phyloP scores from a whole-genome alignment of 805 yeast species.

The Nakazawaea ambrosiae region DNA sequence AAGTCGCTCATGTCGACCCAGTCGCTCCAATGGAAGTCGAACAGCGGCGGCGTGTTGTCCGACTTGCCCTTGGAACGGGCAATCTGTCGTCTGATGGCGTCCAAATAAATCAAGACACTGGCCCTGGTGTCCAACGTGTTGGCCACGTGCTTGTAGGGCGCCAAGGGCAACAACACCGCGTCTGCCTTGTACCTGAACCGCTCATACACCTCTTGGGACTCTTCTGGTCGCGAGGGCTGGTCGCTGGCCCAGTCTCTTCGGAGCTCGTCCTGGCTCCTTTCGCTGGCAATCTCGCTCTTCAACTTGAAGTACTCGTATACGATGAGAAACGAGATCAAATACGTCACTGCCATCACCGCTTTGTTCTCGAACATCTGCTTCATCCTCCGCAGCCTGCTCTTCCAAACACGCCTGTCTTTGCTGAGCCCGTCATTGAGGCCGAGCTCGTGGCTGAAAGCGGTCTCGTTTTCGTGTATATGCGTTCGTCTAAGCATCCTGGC shows the following conservation, averaged over 20 bases:
- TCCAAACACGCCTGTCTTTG: background rate
- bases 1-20: slow-evolving; percentile 42
- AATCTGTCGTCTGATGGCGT: slow-evolving; percentile 23
- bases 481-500: background rate
- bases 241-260: background rate
- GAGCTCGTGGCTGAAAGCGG: background rate
- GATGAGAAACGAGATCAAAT: slow-evolving; percentile 1
- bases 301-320: slow-evolving; percentile 1
- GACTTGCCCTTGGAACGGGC: slow-evolving; percentile 18
- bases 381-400: background rate
- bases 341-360: background rate
- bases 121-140: slow-evolving; percentile 28
- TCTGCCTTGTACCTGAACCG: slow-evolving; percentile 26
- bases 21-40: slow-evolving; percentile 48
- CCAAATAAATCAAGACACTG: slow-evolving; percentile 25
- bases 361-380: slow-evolving; percentile 2
- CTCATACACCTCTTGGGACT: slow-evolving; percentile 1
- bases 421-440: background rate
- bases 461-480: background rate
- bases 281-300: background rate
- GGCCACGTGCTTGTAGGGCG: slow-evolving; percentile 28
- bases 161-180: slow-evolving; percentile 26
- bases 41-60: slow-evolving; percentile 25
- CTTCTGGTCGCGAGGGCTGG: background rate
- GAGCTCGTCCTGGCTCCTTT: too few species aligned